phyloP scores from a whole-genome alignment of 148 eudicot genomes.

The Rhododendron mucronatum region DNA sequence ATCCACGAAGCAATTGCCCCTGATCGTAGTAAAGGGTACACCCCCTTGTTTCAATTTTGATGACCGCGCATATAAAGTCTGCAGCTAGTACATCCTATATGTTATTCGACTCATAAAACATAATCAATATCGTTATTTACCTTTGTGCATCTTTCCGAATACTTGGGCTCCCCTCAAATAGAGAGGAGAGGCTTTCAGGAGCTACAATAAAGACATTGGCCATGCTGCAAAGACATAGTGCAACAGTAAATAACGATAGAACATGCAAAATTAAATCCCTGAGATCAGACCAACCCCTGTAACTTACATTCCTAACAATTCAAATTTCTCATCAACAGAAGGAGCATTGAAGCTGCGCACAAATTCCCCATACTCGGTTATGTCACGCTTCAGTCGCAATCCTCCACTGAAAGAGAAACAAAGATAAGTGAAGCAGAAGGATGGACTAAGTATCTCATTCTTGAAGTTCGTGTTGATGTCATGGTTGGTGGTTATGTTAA shows the following conservation, averaged over 20 bases:
- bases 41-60: background rate
- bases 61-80: background rate
- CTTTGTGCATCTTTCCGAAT: conserved; percentile 95
- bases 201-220: conserved; percentile 99
- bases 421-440: conserved; percentile 1
- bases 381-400: conserved; percentile 90
- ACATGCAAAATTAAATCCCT: background rate
- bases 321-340: conserved; percentile 93
- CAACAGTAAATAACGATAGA: conserved; percentile 7
- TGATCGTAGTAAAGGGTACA: background rate
- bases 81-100: background rate
- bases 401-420: conserved; percentile 62
- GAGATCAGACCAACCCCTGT: conserved; percentile 1
- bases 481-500: background rate
- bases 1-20: background rate
- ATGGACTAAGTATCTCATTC: background rate
- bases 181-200: conserved; percentile 88
- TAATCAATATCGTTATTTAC: conserved; percentile 28
- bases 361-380: conserved; percentile 92
- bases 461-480: background rate
- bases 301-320: conserved; percentile 92
- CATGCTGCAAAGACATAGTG: conserved; percentile 44
- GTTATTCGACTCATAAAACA: background rate
- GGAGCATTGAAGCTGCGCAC: conserved; percentile 96
- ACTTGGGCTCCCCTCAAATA: conserved; percentile 96